Evolutionary conservation across 352 stramenopile species (phyloP), one percentile per base, ranked within the genome.

Genomic region (Pythium dissimile): DNA sequence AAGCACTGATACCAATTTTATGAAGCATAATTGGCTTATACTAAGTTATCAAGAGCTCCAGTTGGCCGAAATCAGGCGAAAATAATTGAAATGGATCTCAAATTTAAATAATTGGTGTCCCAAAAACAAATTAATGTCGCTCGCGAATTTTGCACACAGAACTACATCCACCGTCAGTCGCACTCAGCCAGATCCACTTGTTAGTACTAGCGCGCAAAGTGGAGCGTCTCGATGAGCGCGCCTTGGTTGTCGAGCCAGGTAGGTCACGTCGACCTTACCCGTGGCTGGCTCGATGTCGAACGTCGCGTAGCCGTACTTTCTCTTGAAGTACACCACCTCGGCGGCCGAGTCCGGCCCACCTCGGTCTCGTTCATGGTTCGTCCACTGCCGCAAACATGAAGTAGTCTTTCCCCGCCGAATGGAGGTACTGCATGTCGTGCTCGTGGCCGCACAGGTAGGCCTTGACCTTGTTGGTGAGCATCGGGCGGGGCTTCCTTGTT

Each of bases 381-480:
- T 3, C 69, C 69, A 32, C 69, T 57, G 34, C 69, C 69, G 24
- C 69, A 44, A 77, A 66, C 54, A 71, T 63, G 53, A 70, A 74
- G 53, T 74, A 77, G 62, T 77, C 62, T 35, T 58, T 67, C 24
- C 46, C 32, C 18, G 62, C 49, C 2, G 54, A 41, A 13, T 58
- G 65, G 58, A 77, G 46, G 50, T 64, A 65, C 62, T 77, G 69
- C 66, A 77, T 72, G 58, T 77, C 69, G 52, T 77, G 69, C 54
- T 77, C 66, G 65, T 76, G 69, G 44, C 68, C 68, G 43, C 64
- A 72, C 43, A 75, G 45, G 50, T 75, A 75, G 41, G 53, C 62
- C 57, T 70, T 72, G 47, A 73, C 68, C 44, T 63, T 70, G 13
- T 54, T 9, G 18, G 31, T 65, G 13, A 69, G 30, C 63, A 75